Evolutionary conservation across 1,139 yeast species (phyloP).

Genomic region (Suhomyces taliae): DNA sequence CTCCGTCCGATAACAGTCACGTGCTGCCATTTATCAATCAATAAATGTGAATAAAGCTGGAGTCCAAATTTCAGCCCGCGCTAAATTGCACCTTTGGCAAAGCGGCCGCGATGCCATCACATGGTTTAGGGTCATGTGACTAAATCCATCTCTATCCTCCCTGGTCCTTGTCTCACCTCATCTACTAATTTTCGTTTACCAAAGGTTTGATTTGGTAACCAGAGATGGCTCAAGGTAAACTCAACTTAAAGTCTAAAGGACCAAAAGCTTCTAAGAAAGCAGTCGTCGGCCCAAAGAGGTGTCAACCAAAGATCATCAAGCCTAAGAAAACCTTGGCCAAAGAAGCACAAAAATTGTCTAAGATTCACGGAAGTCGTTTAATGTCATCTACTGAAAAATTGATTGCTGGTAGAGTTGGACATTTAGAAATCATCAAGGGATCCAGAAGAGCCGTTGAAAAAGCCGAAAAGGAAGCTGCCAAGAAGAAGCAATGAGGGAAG

Average conservation of each 20-base stretch:
- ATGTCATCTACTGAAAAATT: slow-evolving; percentile 77
- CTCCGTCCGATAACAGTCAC: not conserved
- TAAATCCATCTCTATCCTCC: not conserved
- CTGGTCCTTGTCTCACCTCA: not conserved
- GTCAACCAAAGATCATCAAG: slow-evolving; percentile 73
- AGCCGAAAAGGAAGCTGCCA: slow-evolving; percentile 36
- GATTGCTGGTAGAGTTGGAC: slow-evolving; percentile 91
- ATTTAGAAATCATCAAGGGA: slow-evolving; percentile 86
- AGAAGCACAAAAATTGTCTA: slow-evolving; percentile 50
- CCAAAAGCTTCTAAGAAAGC: slow-evolving; percentile 55
- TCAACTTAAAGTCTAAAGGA: slow-evolving; percentile 37
- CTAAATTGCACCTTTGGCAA: no score
- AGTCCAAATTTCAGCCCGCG: no score
- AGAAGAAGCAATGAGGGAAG: slow-evolving; percentile 12
- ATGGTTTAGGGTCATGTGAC: not conserved
- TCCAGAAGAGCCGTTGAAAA: slow-evolving; percentile 83
- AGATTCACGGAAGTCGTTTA: slow-evolving; percentile 66
- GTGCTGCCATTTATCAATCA: not conserved
- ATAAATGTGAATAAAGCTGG: no score
- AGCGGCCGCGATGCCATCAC: not conserved
- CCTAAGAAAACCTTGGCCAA: slow-evolving; percentile 60
- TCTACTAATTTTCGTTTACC: not conserved
- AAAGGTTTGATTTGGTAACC: not conserved
- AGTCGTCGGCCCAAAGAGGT: slow-evolving; percentile 53
- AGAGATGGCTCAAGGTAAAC: slow-evolving; percentile 58